Evolutionary conservation across 768 basidiomycete species (phyloP), one percentile per base, ranked within the genome.

Genomic region (Termitomyces sp.): DNA sequence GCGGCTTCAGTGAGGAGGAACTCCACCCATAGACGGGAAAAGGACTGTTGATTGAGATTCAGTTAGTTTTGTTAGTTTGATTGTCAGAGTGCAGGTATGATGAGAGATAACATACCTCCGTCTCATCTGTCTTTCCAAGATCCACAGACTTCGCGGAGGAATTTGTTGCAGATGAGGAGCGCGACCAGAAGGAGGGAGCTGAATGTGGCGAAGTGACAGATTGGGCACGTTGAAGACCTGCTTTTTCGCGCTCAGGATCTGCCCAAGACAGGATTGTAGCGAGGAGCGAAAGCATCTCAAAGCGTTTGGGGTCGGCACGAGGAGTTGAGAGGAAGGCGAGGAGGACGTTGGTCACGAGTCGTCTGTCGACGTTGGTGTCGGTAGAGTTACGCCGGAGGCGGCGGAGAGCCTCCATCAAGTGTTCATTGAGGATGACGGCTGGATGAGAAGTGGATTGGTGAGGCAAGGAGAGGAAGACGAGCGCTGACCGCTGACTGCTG

Each of bases 401-500:
- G 12, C 96, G 90, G n/a, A 99, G 81, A 3, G 97, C 97, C 70
- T 98, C 96, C 64, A 94, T 97, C 11, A 99, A 77, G 64, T 99
- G 97, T 66, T 98, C 97, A 61, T 98, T 98, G 67, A 95, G 85
- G 56, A 98, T 96, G 14, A 99, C 93, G 49, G 89, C 96, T 96
- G 60, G 12, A 58, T 21, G 38, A 9, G 34, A n/a, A 24, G 51
- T 43, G 34, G 61, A 54, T 28, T 45, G 51, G n/a, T 57, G 43
- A 45, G 22, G 15, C 32, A 21, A 21, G 21, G 22, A 21, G 26
- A 32, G 44, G 50, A 32, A 24, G 11, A 22, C 19, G 3, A 7
- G 17, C 61, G 42, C 34, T 58, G 3, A 94, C 95, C 84, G 35
- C 35, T 34, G 11, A 34, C 12, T 61, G 40, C 35, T 59, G 2